Evolutionary conservation across 1,284 basidiomycete genomes (phyloP).

Genomic region (Amylostereum chailletii): DNA sequence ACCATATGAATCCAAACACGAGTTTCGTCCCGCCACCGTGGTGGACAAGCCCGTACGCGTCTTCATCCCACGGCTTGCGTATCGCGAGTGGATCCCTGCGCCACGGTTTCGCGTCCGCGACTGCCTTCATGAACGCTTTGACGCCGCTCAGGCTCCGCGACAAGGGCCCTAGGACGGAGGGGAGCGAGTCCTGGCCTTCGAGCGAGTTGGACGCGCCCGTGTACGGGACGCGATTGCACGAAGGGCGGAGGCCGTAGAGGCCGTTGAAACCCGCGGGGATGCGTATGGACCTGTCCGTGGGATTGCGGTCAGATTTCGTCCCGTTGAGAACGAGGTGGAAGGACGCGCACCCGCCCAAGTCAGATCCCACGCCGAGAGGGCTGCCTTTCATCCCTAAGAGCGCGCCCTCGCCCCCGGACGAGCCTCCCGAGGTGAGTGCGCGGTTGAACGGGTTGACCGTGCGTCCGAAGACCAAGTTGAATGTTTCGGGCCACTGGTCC

Average conservation of each 20-base stretch:
- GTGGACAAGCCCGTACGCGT: slow-evolving; percentile 47
- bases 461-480: slow-evolving; percentile 58
- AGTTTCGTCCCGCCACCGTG: slow-evolving; percentile 49
- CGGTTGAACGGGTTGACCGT: slow-evolving; percentile 59
- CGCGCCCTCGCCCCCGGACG: slow-evolving; percentile 54
- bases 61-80: slow-evolving; percentile 58
- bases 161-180: slow-evolving; percentile 69
- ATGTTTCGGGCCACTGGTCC: slow-evolving; percentile 51
- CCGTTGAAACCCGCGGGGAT: slow-evolving; percentile 63
- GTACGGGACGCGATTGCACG: slow-evolving; percentile 65
- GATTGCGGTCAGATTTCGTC: no score
- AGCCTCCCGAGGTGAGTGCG: slow-evolving; percentile 44
- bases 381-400: slow-evolving; percentile 49
- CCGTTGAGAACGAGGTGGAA: background rate
- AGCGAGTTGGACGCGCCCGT: slow-evolving; percentile 52
- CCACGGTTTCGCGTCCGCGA: slow-evolving; percentile 59
- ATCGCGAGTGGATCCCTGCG: slow-evolving; percentile 53
- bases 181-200: slow-evolving; percentile 63
- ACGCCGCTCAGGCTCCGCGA: slow-evolving; percentile 47
- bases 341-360: slow-evolving; percentile 50
- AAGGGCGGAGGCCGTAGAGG: slow-evolving; percentile 64
- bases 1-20: slow-evolving; percentile 55
- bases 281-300: slow-evolving; percentile 44
- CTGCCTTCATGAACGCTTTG: slow-evolving; percentile 53
- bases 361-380: slow-evolving; percentile 58